Base-by-base conservation (phyloP, 371 early-diverging fungal species). In the Apophysomyces sp. region DNA sequence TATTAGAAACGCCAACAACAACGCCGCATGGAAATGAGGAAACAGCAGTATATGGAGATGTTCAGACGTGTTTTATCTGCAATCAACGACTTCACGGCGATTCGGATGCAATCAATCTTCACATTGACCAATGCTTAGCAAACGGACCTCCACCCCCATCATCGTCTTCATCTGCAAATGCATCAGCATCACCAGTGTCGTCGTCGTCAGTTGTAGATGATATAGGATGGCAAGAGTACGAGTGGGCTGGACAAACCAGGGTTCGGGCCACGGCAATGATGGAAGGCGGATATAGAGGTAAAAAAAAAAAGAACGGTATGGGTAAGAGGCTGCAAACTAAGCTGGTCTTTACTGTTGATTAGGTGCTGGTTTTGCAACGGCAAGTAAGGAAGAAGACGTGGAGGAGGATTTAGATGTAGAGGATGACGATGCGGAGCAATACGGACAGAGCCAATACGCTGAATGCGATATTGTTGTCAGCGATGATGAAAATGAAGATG, bases 201-300 rank as follows among this genome's bases (percentile, higher is more conserved):
- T 49, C n/a, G 5, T 27, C 62, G 8, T 36, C 34, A 29, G n/a
- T 40, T 4, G 30, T 57, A 16, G 37, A 62, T 21, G 61, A 44
- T 21, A 44, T 21, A 9, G 49, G 68, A 3, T 89, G 90, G 80
- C 89, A 88, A 36, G 90, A 90, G 61, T 95, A 95, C 53, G 87
- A 87, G 44, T 94, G 93, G 93, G 92, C 89, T 0, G 95, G 95
- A 0, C 89, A 93, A 66, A 86, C 83, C 5, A 81, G 95, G 4
- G 85, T 95, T 5, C 82, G 95, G 16, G 91, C 89, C 0, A 88
- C 93, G 0, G 86, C 94, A 0, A 75, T 95, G 78, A 80, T 94
- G 68, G 92, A 93, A 65, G 94, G 93, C n/a, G 89, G 91, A 6
- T 86, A 83, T 60, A 77, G 79, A 65, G 84, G 83, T 75, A 57